Conservation (phyloP, 805 yeast species). For the Candida xiaguanensis region DNA sequence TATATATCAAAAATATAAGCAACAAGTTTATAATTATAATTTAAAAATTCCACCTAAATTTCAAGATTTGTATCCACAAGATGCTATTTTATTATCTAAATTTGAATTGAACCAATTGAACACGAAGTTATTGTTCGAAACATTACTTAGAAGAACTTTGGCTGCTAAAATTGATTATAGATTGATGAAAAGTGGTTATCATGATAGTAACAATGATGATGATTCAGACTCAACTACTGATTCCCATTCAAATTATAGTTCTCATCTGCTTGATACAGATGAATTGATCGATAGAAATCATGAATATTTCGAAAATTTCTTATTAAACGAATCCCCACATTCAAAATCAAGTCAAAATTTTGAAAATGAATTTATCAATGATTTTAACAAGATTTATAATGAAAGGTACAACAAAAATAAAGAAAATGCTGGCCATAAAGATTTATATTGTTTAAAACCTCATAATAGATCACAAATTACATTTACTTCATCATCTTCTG, state of each 20-base stretch:
- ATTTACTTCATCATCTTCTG: not conserved
- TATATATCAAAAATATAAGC: constrained; percentile 26
- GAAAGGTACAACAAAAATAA: constrained; percentile 12
- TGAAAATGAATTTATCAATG: constrained; percentile 12
- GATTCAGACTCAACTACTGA: not conserved
- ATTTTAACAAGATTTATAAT: constrained; percentile 19
- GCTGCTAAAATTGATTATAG: constrained; percentile 40
- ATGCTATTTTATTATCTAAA: constrained; percentile 17
- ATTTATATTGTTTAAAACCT: constrained; percentile 26
- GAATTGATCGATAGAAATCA: not conserved
- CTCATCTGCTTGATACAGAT: not conserved
- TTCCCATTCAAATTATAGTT: not conserved
- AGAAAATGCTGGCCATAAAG: constrained; percentile 12
- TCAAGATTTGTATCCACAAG: constrained; percentile 27
- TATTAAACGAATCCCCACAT: not conserved
- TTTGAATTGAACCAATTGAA: constrained; percentile 27
- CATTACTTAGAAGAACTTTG: constrained; percentile 37
- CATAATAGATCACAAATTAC: constrained; percentile 22
- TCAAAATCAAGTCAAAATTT: not conserved
- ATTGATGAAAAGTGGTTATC: constrained; percentile 10
- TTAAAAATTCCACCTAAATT: constrained; percentile 23
- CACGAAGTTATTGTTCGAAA: constrained; percentile 30
- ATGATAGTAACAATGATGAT: not conserved
- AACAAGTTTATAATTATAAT: constrained; percentile 20
- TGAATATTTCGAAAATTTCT: not conserved